These are phyloP conservation scores for Mentha longifolia DNA, from an alignment of 257 asterid genomes.

Conservation along the genomic window DNA sequence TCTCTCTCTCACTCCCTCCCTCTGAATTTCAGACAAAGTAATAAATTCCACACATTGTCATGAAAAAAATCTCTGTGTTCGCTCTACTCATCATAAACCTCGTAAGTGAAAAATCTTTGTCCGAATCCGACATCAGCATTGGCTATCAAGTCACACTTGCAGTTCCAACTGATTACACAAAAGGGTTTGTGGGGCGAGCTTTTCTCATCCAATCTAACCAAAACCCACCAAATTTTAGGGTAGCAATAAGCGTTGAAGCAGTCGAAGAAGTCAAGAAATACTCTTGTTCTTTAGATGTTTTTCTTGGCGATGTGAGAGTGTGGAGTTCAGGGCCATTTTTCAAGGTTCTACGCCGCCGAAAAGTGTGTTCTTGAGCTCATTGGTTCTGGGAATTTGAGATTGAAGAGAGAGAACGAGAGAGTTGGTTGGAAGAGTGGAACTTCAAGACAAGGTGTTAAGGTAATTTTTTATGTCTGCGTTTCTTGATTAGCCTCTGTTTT, in stretches of 20 bases:
- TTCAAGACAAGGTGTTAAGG: constrained; percentile 81
- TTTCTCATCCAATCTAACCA: constrained; percentile 57
- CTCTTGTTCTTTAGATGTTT: constrained; percentile 69
- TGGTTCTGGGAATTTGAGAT: constrained; percentile 58
- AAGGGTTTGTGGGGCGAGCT: constrained; percentile 75
- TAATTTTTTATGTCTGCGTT: constrained; percentile 34
- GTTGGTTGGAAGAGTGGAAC: constrained; percentile 92
- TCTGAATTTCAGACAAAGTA: background rate
- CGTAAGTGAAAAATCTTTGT: constrained; percentile 26
- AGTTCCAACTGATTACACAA: constrained; percentile 55
- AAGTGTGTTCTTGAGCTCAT: constrained; percentile 63
- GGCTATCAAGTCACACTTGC: constrained; percentile 68
- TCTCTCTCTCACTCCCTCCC: background rate
- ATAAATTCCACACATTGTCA: constrained; percentile 32
- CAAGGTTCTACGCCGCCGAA: constrained; percentile 58
- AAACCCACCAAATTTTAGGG: constrained; percentile 53
- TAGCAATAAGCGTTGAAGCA: constrained; percentile 71
- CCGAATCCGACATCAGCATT: constrained; percentile 49
- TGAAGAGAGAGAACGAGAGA: constrained; percentile 51
- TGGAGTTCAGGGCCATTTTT: constrained; percentile 86
- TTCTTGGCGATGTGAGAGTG: constrained; percentile 70
- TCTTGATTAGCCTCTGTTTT: background rate
- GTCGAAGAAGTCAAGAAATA: constrained; percentile 45
- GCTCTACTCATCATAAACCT: constrained; percentile 33
- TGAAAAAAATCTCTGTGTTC: constrained; percentile 51